Evolutionary conservation across 2,329 filamentous ascomycete species (phyloP).

Genomic region (Plectosphaerella sp.): DNA sequence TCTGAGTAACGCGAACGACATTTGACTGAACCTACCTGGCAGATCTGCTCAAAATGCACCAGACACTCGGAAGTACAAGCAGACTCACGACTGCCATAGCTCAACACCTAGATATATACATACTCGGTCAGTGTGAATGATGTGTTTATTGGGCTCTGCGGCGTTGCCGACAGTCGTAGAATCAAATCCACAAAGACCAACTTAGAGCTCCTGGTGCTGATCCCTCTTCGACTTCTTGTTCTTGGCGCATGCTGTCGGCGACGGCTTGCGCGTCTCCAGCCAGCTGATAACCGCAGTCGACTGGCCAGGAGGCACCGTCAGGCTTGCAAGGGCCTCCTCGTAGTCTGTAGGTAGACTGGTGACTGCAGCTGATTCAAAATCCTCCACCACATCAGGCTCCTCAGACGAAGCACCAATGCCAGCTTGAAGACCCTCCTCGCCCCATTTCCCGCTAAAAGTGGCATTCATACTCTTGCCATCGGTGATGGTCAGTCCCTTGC

Average conservation of each 20-base stretch:
- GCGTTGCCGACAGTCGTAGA: no score
- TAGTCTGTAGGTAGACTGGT: not conserved
- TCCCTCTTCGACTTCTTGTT: not conserved
- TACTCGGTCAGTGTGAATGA: no score
- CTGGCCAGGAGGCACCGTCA: not conserved
- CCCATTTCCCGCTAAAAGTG: slow-evolving; percentile 2
- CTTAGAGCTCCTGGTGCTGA: not conserved
- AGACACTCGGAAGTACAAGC: no score
- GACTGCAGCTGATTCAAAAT: no score
- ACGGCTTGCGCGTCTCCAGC: not conserved
- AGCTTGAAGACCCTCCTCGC: not conserved
- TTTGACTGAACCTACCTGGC: no score
- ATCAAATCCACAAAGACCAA: slow-evolving; percentile 3
- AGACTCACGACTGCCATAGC: no score
- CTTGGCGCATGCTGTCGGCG: not conserved
- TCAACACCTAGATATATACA: no score
- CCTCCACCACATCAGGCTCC: not conserved
- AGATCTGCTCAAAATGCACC: no score
- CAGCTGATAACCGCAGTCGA: not conserved
- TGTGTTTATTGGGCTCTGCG: no score
- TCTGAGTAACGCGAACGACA: no score
- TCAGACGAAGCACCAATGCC: not conserved
- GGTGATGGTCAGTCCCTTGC: not conserved
- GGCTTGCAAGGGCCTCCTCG: not conserved
- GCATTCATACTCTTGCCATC: slow-evolving; percentile 3